A percentile compares a stretch with the other conserved stretches of the same genome.
These are phyloP conservation scores for Coemansia sp. DNA, from an alignment of 192 early-diverging fungal species.

Conservation along the genomic window DNA sequence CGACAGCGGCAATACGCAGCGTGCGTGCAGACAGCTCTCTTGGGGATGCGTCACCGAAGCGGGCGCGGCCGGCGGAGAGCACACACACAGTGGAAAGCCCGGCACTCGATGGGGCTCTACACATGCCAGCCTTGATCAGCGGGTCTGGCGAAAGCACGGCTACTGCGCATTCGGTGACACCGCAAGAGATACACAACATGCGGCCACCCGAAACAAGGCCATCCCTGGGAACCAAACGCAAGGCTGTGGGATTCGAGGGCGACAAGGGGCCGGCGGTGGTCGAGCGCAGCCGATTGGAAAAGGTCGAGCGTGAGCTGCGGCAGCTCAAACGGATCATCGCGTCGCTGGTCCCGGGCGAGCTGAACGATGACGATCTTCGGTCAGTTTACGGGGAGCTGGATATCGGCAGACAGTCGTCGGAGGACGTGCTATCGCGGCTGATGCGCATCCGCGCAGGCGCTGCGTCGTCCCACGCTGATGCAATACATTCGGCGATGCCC, in stretches of 20 bases:
- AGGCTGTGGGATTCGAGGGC: background rate
- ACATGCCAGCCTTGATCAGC: background rate
- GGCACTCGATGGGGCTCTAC: background rate
- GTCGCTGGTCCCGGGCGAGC: constrained; percentile 41
- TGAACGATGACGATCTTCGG: constrained; percentile 50
- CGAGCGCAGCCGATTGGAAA: constrained; percentile 38
- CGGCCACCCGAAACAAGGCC: background rate
- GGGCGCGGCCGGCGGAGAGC: constrained; percentile 9
- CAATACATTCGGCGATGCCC: background rate
- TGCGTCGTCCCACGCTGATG: background rate
- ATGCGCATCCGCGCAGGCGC: constrained; percentile 28
- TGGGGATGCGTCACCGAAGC: background rate
- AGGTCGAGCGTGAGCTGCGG: constrained; percentile 49
- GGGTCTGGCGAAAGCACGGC: background rate
- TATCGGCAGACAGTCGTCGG: constrained; percentile 20
- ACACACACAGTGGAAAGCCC: background rate
- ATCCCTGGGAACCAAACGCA: background rate
- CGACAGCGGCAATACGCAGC: background rate
- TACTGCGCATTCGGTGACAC: background rate
- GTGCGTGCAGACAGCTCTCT: background rate
- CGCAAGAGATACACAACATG: background rate
- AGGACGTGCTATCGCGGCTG: constrained; percentile 35
- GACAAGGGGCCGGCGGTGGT: constrained; percentile 12
- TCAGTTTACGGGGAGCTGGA: constrained; percentile 50
- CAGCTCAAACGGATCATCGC: constrained; percentile 50